These are phyloP conservation scores for Erysimum cheiranthoides DNA, from an alignment of 345 rosid genomes.

Conservation along the genomic window DNA sequence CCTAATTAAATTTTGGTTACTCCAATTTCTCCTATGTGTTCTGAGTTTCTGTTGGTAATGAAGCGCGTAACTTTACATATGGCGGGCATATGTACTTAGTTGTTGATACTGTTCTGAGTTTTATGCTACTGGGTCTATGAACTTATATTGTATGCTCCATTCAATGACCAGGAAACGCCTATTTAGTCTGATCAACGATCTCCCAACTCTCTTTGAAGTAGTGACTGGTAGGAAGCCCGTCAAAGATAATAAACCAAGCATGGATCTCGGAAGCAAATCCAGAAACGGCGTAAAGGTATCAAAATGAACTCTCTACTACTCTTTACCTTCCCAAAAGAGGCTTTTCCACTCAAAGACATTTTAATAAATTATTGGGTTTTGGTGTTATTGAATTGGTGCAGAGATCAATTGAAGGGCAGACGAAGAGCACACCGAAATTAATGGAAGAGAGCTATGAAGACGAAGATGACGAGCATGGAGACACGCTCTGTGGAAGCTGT, in stretches of 20 bases:
- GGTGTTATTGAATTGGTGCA: slow-evolving; percentile 37
- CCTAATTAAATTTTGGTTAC: background rate
- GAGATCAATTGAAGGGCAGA: slow-evolving; percentile 75
- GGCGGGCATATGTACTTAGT: background rate
- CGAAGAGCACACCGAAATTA: slow-evolving; percentile 59
- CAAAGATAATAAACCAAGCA: slow-evolving; percentile 65
- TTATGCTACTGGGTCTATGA: background rate
- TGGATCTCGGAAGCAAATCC: slow-evolving; percentile 76
- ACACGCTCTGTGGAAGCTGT: slow-evolving; percentile 84
- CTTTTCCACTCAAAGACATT: background rate
- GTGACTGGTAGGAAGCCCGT: slow-evolving; percentile 62
- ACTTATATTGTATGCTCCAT: background rate
- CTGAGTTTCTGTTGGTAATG: slow-evolving; percentile 13
- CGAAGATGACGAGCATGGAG: slow-evolving; percentile 86
- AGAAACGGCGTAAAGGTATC: slow-evolving; percentile 75
- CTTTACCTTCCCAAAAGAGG: background rate
- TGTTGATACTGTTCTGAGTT: background rate
- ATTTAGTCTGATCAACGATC: slow-evolving; percentile 74
- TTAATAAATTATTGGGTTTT: background rate
- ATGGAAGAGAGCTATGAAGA: slow-evolving; percentile 67
- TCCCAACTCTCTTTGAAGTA: slow-evolving; percentile 73
- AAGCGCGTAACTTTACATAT: background rate
- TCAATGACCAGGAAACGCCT: slow-evolving; percentile 64
- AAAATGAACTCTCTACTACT: background rate
- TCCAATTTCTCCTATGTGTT: background rate